Evolutionary conservation across 2,329 filamentous ascomycete species (phyloP), one percentile per base, ranked within the genome.

Genomic region (Aspergillus sp.): DNA sequence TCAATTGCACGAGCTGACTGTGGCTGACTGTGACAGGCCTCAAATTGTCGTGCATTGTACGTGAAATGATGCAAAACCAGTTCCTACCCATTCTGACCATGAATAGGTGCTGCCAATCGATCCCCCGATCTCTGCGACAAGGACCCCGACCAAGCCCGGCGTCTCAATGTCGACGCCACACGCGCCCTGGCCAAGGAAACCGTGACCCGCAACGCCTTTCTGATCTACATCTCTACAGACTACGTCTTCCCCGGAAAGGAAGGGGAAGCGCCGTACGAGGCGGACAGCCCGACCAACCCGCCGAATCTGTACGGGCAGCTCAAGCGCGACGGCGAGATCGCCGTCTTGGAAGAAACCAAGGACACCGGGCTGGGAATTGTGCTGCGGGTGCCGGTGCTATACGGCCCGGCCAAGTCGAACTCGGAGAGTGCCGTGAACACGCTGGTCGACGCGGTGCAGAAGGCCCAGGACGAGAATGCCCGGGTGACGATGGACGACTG

Each of bases 121-220:
- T 95, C 87, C 64, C 91, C 92, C 2, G 91, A 96, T 72, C 87
- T 88, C 67, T 93, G 91, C 65, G 87, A 91, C 62, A 81, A 83
- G 58, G 84, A 96, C 68, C 91, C 90, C 2, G 82, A 86, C 53
- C 88, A 84, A 49, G 89, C 90, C 3, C 82, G 81, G 54, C 80
- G 80, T 16, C 77, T 95, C 62, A 95, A 95, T 65, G 83, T 93
- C 11, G 79, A 83, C 3, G 87, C 90, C 2, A 88, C 89, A 44
- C 75, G 78, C 45, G 73, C 74, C 8, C 81, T 96, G 11, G 89
- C 89, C 9, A 70, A 77, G 38, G 78, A 84, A n/a, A 87, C 88
- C 48, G 81, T 84, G 1, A 67, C 77, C 24, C 82, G 83, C 11
- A 61, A 62, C 10, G 69, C 71, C 19, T 65, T 77, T 49, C 64